Base-by-base conservation (phyloP, 2,329 filamentous ascomycete genomes). In the Alternaria alternata region DNA sequence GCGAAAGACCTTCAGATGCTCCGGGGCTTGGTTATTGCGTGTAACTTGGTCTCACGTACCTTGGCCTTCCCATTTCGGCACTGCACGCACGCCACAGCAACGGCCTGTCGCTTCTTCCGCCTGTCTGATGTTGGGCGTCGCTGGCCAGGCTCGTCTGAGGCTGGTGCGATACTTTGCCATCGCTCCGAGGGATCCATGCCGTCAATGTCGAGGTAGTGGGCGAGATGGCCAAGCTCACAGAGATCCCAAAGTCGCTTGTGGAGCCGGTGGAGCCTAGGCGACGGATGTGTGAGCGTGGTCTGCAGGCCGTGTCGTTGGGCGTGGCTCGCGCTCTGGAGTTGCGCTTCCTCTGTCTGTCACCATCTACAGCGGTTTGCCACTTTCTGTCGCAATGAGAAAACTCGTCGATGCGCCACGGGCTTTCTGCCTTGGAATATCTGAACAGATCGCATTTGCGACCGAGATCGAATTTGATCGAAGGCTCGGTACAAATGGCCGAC, bases 21-120 rank as follows among this genome's bases (percentile, higher is more conserved):
- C 34, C 18, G 46, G 43, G 39, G 38, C 44, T 46, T 38, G 43
- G 46, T 38, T 61, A 20, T 42, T 28, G 51, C 30, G 46, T 36
- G 57, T 16, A 52, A 54, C 48, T 42, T 39, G 26, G 49, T 44
- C 16, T 22, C 49, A 52, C 66, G 51, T 69, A 70, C 69, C 65
- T 72, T 72, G 32, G 65, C 67, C 54, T 72, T 72, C 18, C 68
- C 66, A 44, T 54, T 68, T 28, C 69, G 63, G 49, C 69, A 72
- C 44, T 62, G 66, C 32, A 68, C 57, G 46, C 69, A 72, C 32
- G 69, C 69, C 39, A 72, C 68, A 42, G 68, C 63, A 44, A 71
- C 62, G 8, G 66, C 65, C 54, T 67, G 68, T 36, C 68, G 62
- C 41, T 61, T 63, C 52, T 68, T 70, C 53, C 60, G 65, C 36